Base-by-base conservation (phyloP, 805 yeast species). In the Yarrowia alimentaria region DNA sequence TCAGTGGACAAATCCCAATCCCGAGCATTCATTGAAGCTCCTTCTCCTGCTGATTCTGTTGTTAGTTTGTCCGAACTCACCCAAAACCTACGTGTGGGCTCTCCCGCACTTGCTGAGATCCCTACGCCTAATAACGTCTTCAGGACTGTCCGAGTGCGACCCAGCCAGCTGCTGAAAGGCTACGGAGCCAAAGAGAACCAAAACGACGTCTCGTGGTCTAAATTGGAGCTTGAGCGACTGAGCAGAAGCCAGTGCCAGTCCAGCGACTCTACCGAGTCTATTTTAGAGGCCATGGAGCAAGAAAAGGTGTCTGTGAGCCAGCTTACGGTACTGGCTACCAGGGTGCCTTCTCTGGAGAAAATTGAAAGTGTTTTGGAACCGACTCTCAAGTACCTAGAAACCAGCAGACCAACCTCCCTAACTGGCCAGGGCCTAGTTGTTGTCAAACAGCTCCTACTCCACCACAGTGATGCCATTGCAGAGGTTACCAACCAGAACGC, bases 171-270 rank as follows among this genome's bases (percentile, higher is more conserved):
- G 16, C 25, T 10, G 32, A 33, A 32, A 40, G 8, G n/a, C n/a
- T 13, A 10, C n/a, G 3, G 21, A 5, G 11, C 25, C 32, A 1
- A 29, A n/a, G n/a, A n/a, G n/a, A n/a, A n/a, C n/a, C n/a, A 18
- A 9, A 9, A 17, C 6, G 14, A 40, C 4, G 47, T 40, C 19
- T 26, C 47, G 4, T 40, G 47, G 47, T 40, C 47, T 1, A n/a
- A 40, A 13, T 25, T 40, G 25, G 47, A 40, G 25, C 33, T 40
- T 13, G 47, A 40, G 16, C 13, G 47, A 6, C 19, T 40, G 4
- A 30, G 16, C 11, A 12, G 43, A 37, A 37, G 30, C 11, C 33
- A 32, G n/a, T 10, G n/a, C 25, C 3, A 26, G 33, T 5, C 5
- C 25, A 10, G n/a, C n/a, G 47, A 40, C 19, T 28, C 47, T 3